These are phyloP conservation scores for Austroboletus festivus DNA, from an alignment of 768 basidiomycete species.

Conservation along the genomic window DNA sequence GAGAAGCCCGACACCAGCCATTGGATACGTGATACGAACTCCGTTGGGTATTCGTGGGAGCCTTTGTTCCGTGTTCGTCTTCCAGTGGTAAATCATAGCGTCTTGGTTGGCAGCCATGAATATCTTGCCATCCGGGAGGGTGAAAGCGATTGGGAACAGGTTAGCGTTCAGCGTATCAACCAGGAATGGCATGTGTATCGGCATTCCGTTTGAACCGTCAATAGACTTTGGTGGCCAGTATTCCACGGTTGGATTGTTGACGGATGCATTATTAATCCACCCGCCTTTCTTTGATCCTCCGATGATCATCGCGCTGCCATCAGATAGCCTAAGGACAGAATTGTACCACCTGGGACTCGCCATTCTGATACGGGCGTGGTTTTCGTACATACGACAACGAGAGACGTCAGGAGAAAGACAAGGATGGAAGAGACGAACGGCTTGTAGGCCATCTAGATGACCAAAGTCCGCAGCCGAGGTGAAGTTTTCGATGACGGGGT, in stretches of 20 bases:
- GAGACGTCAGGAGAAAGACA: slow-evolving; percentile 48
- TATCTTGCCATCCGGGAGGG: slow-evolving; percentile 63
- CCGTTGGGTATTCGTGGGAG: slow-evolving; percentile 73
- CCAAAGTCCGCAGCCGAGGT: slow-evolving; percentile 74
- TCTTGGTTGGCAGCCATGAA: slow-evolving; percentile 79
- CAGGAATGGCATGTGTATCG: slow-evolving; percentile 61
- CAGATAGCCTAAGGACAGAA: slow-evolving; percentile 62
- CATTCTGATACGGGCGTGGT: slow-evolving; percentile 62
- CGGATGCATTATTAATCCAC: slow-evolving; percentile 81
- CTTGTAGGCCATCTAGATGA: slow-evolving; percentile 69
- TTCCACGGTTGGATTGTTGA: slow-evolving; percentile 79
- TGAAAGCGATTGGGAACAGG: slow-evolving; percentile 74
- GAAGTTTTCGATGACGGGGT: slow-evolving; percentile 64
- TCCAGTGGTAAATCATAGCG: slow-evolving; percentile 80
- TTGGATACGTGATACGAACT: slow-evolving; percentile 79
- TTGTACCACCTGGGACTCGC: slow-evolving; percentile 82
- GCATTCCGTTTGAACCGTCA: slow-evolving; percentile 62
- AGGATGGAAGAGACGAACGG: slow-evolving; percentile 68
- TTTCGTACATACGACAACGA: slow-evolving; percentile 62
- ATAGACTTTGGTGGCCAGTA: slow-evolving; percentile 81
- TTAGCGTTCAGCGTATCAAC: slow-evolving; percentile 76
- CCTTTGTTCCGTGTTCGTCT: slow-evolving; percentile 52
- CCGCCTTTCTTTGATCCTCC: slow-evolving; percentile 81
- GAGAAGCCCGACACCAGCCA: slow-evolving; percentile 72
- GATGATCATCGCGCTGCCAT: slow-evolving; percentile 82